These are phyloP conservation scores for Penicillium coffeae DNA, from an alignment of 495 filamentous ascomycete genomes.

Conservation along the genomic window DNA sequence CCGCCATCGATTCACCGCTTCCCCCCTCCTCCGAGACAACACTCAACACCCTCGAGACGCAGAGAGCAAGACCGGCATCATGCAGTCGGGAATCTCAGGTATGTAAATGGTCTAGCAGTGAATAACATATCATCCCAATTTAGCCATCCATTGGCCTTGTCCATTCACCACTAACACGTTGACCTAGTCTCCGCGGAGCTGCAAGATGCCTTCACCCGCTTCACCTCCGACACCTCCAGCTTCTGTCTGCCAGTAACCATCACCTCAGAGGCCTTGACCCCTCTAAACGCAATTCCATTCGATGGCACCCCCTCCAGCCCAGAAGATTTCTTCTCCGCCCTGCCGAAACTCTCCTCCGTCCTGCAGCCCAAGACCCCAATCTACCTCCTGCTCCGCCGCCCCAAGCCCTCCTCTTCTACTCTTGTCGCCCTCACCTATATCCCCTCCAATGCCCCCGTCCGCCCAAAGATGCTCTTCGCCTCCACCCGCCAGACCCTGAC, in stretches of 20 bases:
- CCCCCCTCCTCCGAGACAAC: constrained; percentile 24
- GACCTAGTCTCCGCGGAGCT: constrained; percentile 78
- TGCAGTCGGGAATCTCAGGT: constrained; percentile 92
- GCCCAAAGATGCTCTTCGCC: constrained; percentile 95
- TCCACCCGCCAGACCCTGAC: constrained; percentile 78
- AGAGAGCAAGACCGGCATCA: constrained; percentile 32
- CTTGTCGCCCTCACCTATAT: constrained; percentile 86
- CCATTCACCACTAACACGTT: constrained; percentile 9
- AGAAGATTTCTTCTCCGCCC: constrained; percentile 54
- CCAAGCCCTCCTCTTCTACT: constrained; percentile 40
- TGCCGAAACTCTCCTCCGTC: constrained; percentile 62
- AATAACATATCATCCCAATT: neutral
- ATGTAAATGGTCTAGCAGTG: constrained; percentile 9
- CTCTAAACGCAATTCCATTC: constrained; percentile 56
- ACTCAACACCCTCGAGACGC: constrained; percentile 2
- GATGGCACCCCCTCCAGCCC: constrained; percentile 39
- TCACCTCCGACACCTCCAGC: constrained; percentile 58
- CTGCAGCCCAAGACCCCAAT: constrained; percentile 71
- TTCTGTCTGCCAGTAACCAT: constrained; percentile 85
- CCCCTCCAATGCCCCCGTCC: constrained; percentile 81
- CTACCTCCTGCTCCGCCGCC: constrained; percentile 79
- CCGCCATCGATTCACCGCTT: constrained; percentile 26
- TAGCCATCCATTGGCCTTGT: constrained; percentile 2
- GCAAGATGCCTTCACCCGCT: constrained; percentile 70
- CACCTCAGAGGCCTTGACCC: constrained; percentile 66